These are phyloP conservation scores for Neurospora sp. DNA, from an alignment of 495 filamentous ascomycete species.

Conservation along the genomic window DNA sequence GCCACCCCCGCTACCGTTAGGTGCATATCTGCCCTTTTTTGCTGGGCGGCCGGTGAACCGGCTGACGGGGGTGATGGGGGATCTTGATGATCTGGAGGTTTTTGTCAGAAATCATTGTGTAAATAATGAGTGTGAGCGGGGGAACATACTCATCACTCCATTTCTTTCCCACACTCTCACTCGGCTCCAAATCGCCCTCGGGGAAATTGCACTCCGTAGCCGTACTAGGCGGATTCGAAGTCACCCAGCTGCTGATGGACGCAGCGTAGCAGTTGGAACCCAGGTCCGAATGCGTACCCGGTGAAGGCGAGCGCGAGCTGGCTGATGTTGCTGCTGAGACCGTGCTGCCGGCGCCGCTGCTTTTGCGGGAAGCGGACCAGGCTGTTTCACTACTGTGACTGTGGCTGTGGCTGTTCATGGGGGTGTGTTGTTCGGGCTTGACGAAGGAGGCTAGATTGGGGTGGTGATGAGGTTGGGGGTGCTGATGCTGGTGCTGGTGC, in stretches of 20 bases:
- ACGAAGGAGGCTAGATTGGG: neutral
- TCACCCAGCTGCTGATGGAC: slow-evolving; percentile 15
- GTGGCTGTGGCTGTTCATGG: too few relatives aligned
- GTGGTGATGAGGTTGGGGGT: neutral
- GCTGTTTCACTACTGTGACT: neutral
- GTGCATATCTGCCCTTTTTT: slow-evolving; percentile 2
- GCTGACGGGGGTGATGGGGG: slow-evolving; percentile 1
- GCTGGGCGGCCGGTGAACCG: slow-evolving; percentile 2
- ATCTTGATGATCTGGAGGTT: too few relatives aligned
- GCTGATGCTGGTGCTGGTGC: neutral
- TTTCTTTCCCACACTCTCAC: slow-evolving; percentile 2
- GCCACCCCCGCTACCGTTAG: neutral
- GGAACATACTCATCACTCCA: slow-evolving; percentile 20
- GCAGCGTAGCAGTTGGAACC: slow-evolving; percentile 12
- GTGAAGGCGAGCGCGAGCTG: slow-evolving; percentile 14
- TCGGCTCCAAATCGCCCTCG: slow-evolving; percentile 8
- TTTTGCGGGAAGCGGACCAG: neutral
- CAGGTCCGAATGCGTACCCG: slow-evolving; percentile 7
- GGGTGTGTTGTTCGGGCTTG: neutral
- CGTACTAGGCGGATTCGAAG: too few relatives aligned
- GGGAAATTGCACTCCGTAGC: slow-evolving; percentile 9
- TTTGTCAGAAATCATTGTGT: too few relatives aligned
- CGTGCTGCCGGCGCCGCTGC: neutral
- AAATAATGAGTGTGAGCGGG: too few relatives aligned
- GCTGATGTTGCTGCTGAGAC: slow-evolving; percentile 4